These are phyloP conservation scores for Bothriochloa decipiens DNA, from an alignment of 176 grass and related monocot species.

Conservation along the genomic window DNA sequence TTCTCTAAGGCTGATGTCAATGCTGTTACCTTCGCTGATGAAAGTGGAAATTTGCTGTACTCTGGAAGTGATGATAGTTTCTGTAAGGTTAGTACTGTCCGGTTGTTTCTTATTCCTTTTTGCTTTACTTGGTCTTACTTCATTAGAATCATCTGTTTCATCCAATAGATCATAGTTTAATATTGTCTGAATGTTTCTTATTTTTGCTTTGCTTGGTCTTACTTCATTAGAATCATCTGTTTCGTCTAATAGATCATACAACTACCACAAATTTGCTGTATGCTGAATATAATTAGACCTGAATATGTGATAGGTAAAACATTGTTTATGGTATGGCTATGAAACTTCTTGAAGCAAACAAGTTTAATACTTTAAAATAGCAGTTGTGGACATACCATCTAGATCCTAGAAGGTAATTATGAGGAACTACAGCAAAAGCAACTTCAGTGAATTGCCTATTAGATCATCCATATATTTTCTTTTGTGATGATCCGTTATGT, in stretches of 20 bases:
- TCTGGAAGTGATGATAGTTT: slow-evolving; percentile 93
- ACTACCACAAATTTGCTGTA: background rate
- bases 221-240: slow-evolving; percentile 4
- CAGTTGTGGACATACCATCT: slow-evolving; percentile 13
- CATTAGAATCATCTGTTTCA: background rate
- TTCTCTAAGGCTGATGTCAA: slow-evolving; percentile 83
- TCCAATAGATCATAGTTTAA: slow-evolving; percentile 45
- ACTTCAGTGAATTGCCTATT: background rate
- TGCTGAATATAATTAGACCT: slow-evolving; percentile 30
- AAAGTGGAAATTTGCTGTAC: slow-evolving; percentile 80
- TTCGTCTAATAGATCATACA: slow-evolving; percentile 18
- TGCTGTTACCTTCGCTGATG: slow-evolving; percentile 85
- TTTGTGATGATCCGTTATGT: background rate
- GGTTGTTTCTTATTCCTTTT: background rate
- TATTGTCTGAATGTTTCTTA: slow-evolving; percentile 17
- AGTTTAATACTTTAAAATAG: slow-evolving; percentile 2
- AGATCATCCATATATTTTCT: slow-evolving; percentile 6
- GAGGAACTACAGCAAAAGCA: background rate
- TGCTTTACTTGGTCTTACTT: slow-evolving; percentile 28
- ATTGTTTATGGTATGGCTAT: slow-evolving; percentile 4
- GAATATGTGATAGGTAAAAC: slow-evolving; percentile 16
- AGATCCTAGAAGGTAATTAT: slow-evolving; percentile 26
- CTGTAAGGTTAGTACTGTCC: slow-evolving; percentile 70
- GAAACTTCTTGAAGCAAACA: slow-evolving; percentile 23
- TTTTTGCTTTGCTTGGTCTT: slow-evolving; percentile 6